These are phyloP conservation scores for Tylopilus rubrobrunneus DNA, from an alignment of 768 basidiomycete species.

Conservation along the genomic window DNA sequence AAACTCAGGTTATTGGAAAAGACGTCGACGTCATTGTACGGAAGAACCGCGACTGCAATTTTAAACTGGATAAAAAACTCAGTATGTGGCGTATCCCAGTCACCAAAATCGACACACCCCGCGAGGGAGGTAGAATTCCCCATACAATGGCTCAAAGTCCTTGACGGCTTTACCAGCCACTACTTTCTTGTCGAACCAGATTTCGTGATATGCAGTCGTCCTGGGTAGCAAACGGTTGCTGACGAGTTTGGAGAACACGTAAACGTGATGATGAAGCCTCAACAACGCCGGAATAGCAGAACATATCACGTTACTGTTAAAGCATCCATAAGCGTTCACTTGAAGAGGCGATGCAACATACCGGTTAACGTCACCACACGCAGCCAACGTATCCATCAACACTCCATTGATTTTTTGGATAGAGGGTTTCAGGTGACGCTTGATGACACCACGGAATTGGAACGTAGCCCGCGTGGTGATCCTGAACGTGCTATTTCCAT, in stretches of 20 bases:
- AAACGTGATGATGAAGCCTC: slow-evolving; percentile 79
- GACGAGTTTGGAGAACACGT: slow-evolving; percentile 76
- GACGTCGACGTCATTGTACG: slow-evolving; percentile 93
- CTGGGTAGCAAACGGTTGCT: slow-evolving; percentile 85
- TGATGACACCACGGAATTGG: slow-evolving; percentile 99
- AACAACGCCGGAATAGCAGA: slow-evolving; percentile 89
- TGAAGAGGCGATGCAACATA: slow-evolving; percentile 28
- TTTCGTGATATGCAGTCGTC: slow-evolving; percentile 95
- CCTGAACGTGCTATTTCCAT: slow-evolving; percentile 92
- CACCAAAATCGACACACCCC: slow-evolving; percentile 52
- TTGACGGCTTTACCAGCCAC: slow-evolving; percentile 92
- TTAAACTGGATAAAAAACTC: slow-evolving; percentile 68
- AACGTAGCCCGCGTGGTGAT: slow-evolving; percentile 97
- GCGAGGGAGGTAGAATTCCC: slow-evolving; percentile 93
- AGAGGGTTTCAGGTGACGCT: slow-evolving; percentile 90
- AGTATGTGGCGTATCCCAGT: not conserved
- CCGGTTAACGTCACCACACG: slow-evolving; percentile 98
- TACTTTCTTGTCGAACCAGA: slow-evolving; percentile 97
- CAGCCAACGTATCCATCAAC: slow-evolving; percentile 92
- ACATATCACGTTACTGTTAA: slow-evolving; percentile 79
- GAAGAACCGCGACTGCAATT: slow-evolving; percentile 93
- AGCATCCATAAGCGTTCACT: slow-evolving; percentile 3
- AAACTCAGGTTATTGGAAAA: slow-evolving; percentile 96
- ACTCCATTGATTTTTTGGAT: slow-evolving; percentile 94
- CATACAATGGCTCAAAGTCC: slow-evolving; percentile 96